These are phyloP conservation scores for Trichosanthes truncata DNA, from an alignment of 306 rosid genomes.

Conservation along the genomic window DNA sequence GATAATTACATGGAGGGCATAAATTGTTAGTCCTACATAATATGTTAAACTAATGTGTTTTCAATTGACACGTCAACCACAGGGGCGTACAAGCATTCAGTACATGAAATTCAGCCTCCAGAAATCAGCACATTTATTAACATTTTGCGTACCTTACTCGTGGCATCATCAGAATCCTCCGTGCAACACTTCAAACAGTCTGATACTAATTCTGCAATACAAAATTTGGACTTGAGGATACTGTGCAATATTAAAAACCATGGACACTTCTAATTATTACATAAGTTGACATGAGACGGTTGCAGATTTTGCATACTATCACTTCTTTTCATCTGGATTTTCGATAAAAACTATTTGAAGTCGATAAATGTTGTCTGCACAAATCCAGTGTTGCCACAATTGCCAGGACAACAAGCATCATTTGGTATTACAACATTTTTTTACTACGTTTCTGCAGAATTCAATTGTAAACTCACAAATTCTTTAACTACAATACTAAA, in stretches of 20 bases:
- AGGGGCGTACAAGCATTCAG: not conserved
- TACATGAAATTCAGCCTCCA: not conserved
- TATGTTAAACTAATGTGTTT: not conserved
- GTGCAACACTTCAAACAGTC: constrained; percentile 78
- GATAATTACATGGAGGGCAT: not conserved
- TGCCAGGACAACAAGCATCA: not conserved
- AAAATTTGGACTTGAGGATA: constrained; percentile 9
- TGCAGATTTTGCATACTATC: not conserved
- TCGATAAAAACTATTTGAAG: not conserved
- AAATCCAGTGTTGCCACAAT: not conserved
- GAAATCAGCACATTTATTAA: not conserved
- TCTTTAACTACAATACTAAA: not conserved
- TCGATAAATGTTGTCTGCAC: not conserved
- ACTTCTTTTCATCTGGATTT: not conserved
- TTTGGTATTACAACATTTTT: not conserved
- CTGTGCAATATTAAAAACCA: not conserved
- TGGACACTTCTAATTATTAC: not conserved
- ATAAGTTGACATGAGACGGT: not conserved
- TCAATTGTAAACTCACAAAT: not conserved
- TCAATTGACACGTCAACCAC: not conserved
- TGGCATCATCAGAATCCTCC: constrained; percentile 73
- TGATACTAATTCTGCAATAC: constrained; percentile 61
- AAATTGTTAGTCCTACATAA: not conserved
- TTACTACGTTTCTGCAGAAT: not conserved
- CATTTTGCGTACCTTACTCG: constrained; percentile 54